These are phyloP conservation scores for Hippophae rhamnoides DNA, from an alignment of 306 rosid species.

Conservation along the genomic window DNA sequence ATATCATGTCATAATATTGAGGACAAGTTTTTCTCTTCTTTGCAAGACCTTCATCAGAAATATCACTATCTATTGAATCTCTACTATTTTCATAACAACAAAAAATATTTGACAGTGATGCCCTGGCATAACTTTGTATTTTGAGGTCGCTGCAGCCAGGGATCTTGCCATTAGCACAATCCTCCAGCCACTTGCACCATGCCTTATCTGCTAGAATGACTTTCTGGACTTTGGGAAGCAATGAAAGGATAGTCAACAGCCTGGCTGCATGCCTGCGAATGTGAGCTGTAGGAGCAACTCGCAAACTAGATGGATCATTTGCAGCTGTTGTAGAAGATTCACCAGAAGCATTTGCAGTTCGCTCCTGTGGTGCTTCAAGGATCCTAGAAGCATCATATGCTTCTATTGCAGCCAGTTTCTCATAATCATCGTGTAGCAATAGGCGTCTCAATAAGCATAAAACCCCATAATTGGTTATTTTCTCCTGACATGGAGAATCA, in stretches of 20 bases:
- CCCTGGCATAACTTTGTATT: constrained; percentile 82
- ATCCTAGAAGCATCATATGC: constrained; percentile 80
- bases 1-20: constrained; percentile 62
- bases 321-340: constrained; percentile 31
- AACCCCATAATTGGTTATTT: constrained; percentile 62
- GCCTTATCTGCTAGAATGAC: constrained; percentile 47
- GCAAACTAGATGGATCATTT: constrained; percentile 58
- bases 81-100: constrained; percentile 31
- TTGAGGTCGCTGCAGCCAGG: constrained; percentile 88
- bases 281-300: constrained; percentile 92
- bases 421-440: constrained; percentile 81
- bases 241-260: constrained; percentile 78
- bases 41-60: constrained; percentile 27
- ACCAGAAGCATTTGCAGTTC: constrained; percentile 29
- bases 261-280: constrained; percentile 91
- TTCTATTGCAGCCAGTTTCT: constrained; percentile 78
- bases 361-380: constrained; percentile 55
- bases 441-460: constrained; percentile 74
- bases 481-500: constrained; percentile 46
- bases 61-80: constrained; percentile 31
- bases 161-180: constrained; percentile 77
- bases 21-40: constrained; percentile 45
- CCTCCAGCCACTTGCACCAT: constrained; percentile 85
- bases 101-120: constrained; percentile 56
- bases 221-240: constrained; percentile 66